Evolutionary conservation across 306 rosid species (phyloP).

Genomic region (Trifolium dubium): DNA sequence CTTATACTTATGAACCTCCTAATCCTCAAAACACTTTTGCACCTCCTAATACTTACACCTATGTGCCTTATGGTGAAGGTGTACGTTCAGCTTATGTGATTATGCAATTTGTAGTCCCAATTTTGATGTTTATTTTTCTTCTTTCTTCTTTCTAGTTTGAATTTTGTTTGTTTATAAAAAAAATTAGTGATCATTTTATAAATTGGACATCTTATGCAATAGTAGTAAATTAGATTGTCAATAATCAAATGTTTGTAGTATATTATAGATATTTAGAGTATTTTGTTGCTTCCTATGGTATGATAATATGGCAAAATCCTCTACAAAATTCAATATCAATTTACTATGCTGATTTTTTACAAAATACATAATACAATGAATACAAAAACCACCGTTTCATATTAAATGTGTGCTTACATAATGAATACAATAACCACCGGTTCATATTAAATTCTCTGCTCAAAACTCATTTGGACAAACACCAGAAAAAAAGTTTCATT

Average conservation of each 20-base stretch:
- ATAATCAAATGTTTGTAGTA: neutral
- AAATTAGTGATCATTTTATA: neutral
- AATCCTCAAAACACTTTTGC: conserved; percentile 5
- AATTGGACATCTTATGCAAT: neutral
- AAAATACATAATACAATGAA: too few relatives aligned
- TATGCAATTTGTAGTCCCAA: conserved; percentile 21
- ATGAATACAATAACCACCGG: too few relatives aligned
- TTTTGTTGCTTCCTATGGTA: neutral
- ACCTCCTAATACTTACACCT: conserved; percentile 40
- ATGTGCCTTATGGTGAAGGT: conserved; percentile 43
- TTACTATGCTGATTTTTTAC: neutral
- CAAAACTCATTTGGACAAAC: too few relatives aligned
- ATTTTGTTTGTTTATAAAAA: conserved; percentile 22
- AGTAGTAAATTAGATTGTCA: neutral
- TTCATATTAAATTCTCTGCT: too few relatives aligned
- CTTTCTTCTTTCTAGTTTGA: conserved; percentile 38
- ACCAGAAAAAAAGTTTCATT: too few relatives aligned
- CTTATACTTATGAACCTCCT: conserved; percentile 33
- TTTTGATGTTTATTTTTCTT: conserved; percentile 32
- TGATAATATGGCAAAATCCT: neutral
- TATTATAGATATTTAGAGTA: too few relatives aligned
- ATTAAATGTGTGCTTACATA: too few relatives aligned
- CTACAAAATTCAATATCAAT: neutral
- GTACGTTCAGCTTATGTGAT: conserved; percentile 3
- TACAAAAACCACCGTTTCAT: too few relatives aligned